Conservation (phyloP, 2,329 filamentous ascomycete genomes). For the Sarocladium oryzae region DNA sequence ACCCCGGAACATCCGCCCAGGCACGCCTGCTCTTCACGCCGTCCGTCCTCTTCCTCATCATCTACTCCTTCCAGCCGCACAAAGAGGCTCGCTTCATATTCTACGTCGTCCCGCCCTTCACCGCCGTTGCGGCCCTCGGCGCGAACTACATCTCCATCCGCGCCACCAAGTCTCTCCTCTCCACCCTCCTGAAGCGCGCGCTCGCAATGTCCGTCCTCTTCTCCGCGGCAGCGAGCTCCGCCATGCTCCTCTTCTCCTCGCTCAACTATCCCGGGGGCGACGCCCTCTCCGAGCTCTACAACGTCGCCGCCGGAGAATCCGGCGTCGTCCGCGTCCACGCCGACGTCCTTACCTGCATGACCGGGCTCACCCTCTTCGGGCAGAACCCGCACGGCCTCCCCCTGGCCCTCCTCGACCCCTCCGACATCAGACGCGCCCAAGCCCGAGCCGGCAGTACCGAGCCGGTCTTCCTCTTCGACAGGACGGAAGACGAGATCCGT, state of each 20-base stretch:
- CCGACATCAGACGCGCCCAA: conserved; percentile 11
- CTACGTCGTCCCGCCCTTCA: conserved; percentile 76
- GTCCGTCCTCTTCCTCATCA: conserved; percentile 60
- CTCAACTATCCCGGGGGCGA: conserved; percentile 92
- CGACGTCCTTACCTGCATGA: conserved; percentile 64
- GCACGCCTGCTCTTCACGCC: conserved; percentile 54
- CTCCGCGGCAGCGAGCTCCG: conserved; percentile 54
- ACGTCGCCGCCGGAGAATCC: conserved; percentile 20
- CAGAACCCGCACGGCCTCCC: conserved; percentile 36
- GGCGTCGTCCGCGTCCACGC: conserved; percentile 45
- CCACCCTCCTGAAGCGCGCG: conserved; percentile 45
- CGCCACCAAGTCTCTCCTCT: conserved; percentile 52
- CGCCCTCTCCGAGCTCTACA: conserved; percentile 55
- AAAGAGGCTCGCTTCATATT: conserved; percentile 96
- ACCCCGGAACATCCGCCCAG: conserved; percentile 36
- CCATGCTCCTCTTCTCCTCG: conserved; percentile 70
- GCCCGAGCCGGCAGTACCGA: conserved; percentile 14
- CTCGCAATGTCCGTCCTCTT: conserved; percentile 54
- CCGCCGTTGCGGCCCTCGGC: conserved; percentile 66
- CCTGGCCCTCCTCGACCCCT: conserved; percentile 21
- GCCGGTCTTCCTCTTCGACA: conserved; percentile 45
- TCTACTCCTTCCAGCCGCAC: conserved; percentile 87
- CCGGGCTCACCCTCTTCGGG: conserved; percentile 60
- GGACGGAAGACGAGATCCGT: conserved; percentile 47
- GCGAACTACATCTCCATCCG: conserved; percentile 65